These are phyloP conservation scores for Leptodontidium sp. DNA, from an alignment of 2,329 filamentous ascomycete genomes.

Conservation along the genomic window DNA sequence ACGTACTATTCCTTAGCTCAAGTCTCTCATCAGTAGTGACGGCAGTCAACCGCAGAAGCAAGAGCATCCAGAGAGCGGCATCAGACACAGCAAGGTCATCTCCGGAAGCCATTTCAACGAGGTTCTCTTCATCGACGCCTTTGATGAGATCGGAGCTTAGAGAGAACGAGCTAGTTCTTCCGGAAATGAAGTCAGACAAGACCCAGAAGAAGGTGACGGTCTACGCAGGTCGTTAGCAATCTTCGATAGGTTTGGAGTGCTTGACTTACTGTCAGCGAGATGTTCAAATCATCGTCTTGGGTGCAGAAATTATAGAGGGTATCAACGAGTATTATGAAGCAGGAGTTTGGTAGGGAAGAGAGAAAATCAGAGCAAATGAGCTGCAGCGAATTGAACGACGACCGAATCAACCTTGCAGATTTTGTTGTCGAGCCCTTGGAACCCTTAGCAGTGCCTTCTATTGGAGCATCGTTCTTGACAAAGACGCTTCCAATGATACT, in stretches of 20 bases:
- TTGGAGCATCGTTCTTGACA: conserved; percentile 49
- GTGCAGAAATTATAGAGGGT: conserved; percentile 89
- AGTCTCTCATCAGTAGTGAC: conserved; percentile 76
- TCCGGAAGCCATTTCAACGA: conserved; percentile 66
- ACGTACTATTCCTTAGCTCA: conserved; percentile 78
- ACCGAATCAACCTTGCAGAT: conserved; percentile 80
- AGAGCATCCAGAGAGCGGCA: conserved; percentile 79
- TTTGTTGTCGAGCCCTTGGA: conserved; percentile 52
- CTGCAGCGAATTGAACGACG: conserved; percentile 88
- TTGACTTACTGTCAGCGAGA: conserved; percentile 80
- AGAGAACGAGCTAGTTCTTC: conserved; percentile 63
- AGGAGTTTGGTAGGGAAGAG: conserved; percentile 73
- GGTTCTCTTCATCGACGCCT: conserved; percentile 62
- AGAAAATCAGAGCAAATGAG: conserved; percentile 96
- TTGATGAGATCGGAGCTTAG: conserved; percentile 65
- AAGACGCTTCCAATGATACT: conserved; percentile 87
- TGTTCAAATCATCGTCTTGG: conserved; percentile 92
- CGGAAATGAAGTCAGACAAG: conserved; percentile 84
- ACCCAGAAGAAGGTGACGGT: conserved; percentile 97
- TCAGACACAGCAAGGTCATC: conserved; percentile 67
- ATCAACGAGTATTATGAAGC: conserved; percentile 80
- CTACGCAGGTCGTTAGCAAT: conserved; percentile 50
- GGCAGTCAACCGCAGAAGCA: conserved; percentile 74
- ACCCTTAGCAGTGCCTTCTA: conserved; percentile 31
- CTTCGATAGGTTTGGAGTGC: conserved; percentile 23